Conservation (phyloP, 345 rosid species). For the Streptanthus diversifolius region DNA sequence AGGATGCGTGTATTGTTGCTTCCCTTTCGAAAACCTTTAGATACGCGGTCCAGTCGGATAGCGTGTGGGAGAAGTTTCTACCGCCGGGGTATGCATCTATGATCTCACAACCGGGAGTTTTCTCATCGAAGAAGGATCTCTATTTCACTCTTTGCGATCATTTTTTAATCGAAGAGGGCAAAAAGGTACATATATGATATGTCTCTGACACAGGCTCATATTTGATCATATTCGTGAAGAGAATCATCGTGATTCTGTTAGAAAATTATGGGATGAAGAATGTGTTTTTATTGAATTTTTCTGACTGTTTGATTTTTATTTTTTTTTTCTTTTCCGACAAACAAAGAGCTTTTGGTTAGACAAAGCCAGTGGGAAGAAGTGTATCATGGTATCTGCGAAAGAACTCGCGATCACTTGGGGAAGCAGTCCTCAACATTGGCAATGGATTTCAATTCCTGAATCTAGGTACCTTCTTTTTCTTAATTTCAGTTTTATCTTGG, state of each 20-base stretch:
- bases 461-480: too few relatives aligned
- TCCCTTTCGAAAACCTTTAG: conserved; percentile 37
- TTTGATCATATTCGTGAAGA: too few relatives aligned
- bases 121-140: conserved; percentile 41
- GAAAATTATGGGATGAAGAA: too few relatives aligned
- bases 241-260: too few relatives aligned
- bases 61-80: conserved; percentile 48
- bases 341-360: conserved; percentile 17
- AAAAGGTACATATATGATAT: not conserved
- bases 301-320: not conserved
- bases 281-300: too few relatives aligned
- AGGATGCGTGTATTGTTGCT: conserved; percentile 38
- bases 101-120: not conserved
- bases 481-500: too few relatives aligned
- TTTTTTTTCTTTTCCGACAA: not conserved
- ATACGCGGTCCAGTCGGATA: conserved; percentile 40
- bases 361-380: conserved; percentile 1
- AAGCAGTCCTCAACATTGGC: conserved; percentile 3
- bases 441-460: not conserved
- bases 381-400: conserved; percentile 9
- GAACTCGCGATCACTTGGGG: not conserved
- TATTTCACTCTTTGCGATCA: conserved; percentile 39
- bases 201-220: too few relatives aligned
- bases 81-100: conserved; percentile 37
- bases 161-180: not conserved